A percentile compares a stretch with the other conserved stretches of the same genome.
These are phyloP conservation scores for Coniferiporia sulphurascens DNA, from an alignment of 1,284 basidiomycete species.

Conservation along the genomic window DNA sequence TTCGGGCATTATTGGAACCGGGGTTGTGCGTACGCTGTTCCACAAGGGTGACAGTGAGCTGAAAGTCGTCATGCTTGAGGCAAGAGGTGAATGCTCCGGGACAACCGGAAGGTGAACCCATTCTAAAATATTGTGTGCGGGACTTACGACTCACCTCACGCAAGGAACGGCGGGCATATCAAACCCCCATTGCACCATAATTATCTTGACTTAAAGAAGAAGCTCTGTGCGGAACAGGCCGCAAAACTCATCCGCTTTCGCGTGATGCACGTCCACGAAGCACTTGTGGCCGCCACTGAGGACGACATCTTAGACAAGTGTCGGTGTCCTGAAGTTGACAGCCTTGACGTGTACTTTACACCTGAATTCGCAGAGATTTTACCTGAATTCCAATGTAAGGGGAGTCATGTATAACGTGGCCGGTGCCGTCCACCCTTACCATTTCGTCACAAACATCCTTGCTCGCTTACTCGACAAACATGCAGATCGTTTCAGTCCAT, in stretches of 20 bases:
- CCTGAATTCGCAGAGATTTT: conserved; percentile 34
- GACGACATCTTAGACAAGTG: conserved; percentile 38
- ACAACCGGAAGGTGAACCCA: conserved; percentile 58
- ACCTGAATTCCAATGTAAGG: conserved; percentile 36
- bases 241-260: conserved; percentile 56
- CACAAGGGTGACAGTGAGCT: conserved; percentile 31
- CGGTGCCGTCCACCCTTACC: conserved; percentile 54
- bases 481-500: conserved; percentile 44
- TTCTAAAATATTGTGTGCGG: background rate
- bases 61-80: conserved; percentile 60
- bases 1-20: conserved; percentile 65
- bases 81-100: conserved; percentile 62
- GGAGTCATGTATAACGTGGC: conserved; percentile 46
- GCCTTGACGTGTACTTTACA: conserved; percentile 45
- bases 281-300: conserved; percentile 42
- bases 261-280: conserved; percentile 46
- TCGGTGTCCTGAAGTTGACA: conserved; percentile 44
- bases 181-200: conserved; percentile 59
- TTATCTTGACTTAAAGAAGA: conserved; percentile 45
- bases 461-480: conserved; percentile 40
- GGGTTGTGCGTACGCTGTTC: conserved; percentile 50
- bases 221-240: conserved; percentile 43
- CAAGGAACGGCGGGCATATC: conserved; percentile 68
- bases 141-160: background rate
- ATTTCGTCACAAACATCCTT: conserved; percentile 50